Percentiles rank a stretch among this genome's conserved stretches.
These are phyloP conservation scores for Plantago coronopus DNA, from an alignment of 305 asterid species.

Conservation along the genomic window DNA sequence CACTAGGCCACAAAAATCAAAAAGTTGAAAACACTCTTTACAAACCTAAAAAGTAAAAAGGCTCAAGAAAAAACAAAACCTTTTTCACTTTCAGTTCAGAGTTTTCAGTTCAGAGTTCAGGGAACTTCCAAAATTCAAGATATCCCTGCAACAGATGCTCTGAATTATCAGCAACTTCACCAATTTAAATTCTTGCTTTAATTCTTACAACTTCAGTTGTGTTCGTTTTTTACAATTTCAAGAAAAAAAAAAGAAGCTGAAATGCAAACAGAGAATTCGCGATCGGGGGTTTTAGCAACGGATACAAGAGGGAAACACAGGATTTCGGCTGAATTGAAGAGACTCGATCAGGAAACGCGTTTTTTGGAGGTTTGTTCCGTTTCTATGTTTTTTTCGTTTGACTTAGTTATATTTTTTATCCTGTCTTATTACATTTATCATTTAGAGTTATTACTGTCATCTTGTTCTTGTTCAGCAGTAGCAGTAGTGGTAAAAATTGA, in stretches of 20 bases:
- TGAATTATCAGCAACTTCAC: no score
- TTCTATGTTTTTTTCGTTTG: slow-evolving; percentile 20
- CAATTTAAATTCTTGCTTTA: no score
- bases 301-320: slow-evolving; percentile 60
- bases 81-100: slow-evolving; percentile 5
- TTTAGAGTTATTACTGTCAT: not conserved
- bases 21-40: not conserved
- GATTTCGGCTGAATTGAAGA: slow-evolving; percentile 62
- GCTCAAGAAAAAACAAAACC: not conserved
- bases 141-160: no score
- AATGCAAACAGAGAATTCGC: slow-evolving; percentile 39
- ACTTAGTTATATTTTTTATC: not conserved
- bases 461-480: no score
- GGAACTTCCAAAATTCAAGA: no score
- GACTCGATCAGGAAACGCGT: slow-evolving; percentile 62
- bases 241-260: not conserved
- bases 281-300: slow-evolving; percentile 34
- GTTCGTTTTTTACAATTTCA: not conserved
- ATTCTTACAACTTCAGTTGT: not conserved
- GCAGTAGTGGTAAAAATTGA: slow-evolving; percentile 18
- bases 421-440: slow-evolving; percentile 1
- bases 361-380: slow-evolving; percentile 43
- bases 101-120: no score
- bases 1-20: not conserved
- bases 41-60: not conserved